Conservation (phyloP, 768 basidiomycete species). For the Lentinula edodes region DNA sequence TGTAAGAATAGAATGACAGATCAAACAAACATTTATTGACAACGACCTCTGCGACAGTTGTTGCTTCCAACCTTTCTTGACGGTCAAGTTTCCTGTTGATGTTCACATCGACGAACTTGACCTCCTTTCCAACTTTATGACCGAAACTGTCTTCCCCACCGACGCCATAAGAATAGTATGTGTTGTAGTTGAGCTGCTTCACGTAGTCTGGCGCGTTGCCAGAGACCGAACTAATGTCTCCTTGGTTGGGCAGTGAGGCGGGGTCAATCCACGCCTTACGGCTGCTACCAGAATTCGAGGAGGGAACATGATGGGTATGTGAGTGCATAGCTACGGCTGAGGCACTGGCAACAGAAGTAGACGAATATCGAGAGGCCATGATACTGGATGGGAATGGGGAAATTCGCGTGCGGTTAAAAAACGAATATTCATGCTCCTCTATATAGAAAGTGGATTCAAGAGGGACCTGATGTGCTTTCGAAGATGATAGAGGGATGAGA, state of each 20-base stretch:
- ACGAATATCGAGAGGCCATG: neutral
- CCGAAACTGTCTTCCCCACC: slow-evolving; percentile 58
- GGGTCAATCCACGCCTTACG: slow-evolving; percentile 62
- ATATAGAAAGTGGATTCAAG: slow-evolving; percentile 1
- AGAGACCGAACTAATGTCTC: slow-evolving; percentile 48
- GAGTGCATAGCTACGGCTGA: slow-evolving; percentile 3
- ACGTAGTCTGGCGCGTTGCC: slow-evolving; percentile 60
- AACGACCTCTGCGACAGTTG: slow-evolving; percentile 54
- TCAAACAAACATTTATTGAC: slow-evolving; percentile 51
- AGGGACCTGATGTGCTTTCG: neutral
- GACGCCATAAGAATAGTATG: slow-evolving; percentile 66
- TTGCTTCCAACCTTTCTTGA: slow-evolving; percentile 52
- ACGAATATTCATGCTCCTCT: neutral
- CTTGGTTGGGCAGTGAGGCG: slow-evolving; percentile 49
- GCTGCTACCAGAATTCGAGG: slow-evolving; percentile 7
- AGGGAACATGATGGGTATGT: neutral
- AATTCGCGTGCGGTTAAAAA: neutral
- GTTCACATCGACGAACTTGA: slow-evolving; percentile 57
- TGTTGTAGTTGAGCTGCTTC: slow-evolving; percentile 65
- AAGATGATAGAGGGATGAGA: slow-evolving; percentile 4
- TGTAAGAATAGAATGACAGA: neutral
- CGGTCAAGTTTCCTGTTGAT: slow-evolving; percentile 40
- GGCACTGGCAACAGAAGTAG: neutral
- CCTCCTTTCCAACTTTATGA: slow-evolving; percentile 51
- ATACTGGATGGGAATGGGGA: neutral